Evolutionary conservation across 805 yeast species (phyloP).

Genomic region (Limtongia smithiae): DNA sequence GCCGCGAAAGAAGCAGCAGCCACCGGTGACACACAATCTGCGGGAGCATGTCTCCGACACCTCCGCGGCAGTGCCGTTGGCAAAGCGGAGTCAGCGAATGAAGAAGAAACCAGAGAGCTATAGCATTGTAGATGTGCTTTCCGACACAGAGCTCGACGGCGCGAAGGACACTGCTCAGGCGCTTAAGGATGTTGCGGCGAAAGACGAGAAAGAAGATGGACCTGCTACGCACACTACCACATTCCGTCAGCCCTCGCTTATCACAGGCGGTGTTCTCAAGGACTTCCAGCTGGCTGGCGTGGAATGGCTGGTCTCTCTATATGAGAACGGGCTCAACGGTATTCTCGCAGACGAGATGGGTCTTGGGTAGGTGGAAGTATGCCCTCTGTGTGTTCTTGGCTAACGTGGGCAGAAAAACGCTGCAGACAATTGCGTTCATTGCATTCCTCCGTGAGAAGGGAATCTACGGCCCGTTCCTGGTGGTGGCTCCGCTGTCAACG

Average conservation of each 20-base stretch:
- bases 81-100: not conserved
- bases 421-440: slow-evolving; percentile 78
- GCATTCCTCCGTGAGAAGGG: slow-evolving; percentile 76
- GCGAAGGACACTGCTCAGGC: not conserved
- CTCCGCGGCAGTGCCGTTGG: no score
- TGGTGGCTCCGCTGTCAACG: slow-evolving; percentile 81
- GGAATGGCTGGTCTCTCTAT: slow-evolving; percentile 83
- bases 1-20: no score
- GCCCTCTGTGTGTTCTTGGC: not conserved
- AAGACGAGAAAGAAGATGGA: not conserved
- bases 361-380: slow-evolving; percentile 49
- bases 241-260: slow-evolving; percentile 48
- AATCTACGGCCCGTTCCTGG: slow-evolving; percentile 69
- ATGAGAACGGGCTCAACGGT: slow-evolving; percentile 92
- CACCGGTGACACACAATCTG: no score
- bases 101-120: not conserved
- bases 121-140: not conserved
- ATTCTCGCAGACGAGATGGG: slow-evolving; percentile 98
- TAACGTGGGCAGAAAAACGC: slow-evolving; percentile 50
- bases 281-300: slow-evolving; percentile 86
- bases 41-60: no score
- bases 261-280: slow-evolving; percentile 62
- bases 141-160: not conserved
- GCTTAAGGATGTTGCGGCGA: not conserved
- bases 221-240: not conserved